phyloP scores from a whole-genome alignment of 805 yeast species.

The Ogataea saltuana region DNA sequence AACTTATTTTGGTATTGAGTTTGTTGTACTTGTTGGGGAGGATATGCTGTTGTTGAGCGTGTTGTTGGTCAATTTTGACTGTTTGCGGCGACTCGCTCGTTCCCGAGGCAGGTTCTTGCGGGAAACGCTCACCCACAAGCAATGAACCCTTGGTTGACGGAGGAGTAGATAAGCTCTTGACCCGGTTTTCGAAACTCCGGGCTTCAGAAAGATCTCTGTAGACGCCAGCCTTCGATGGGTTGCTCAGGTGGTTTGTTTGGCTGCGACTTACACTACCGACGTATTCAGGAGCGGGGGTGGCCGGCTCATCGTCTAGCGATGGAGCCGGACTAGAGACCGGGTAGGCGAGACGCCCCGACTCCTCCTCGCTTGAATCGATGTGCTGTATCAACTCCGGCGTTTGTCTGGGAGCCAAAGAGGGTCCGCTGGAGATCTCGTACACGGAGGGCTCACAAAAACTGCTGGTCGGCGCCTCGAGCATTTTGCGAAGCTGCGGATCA shows the following conservation, averaged over 20 bases:
- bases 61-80: no score
- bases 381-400: no score
- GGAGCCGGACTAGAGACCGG: slow-evolving; percentile 4
- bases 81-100: neutral
- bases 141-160: no score
- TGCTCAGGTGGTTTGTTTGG: no score
- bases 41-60: no score
- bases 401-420: neutral
- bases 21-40: slow-evolving; percentile 2
- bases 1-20: slow-evolving; percentile 4
- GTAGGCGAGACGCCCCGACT: neutral
- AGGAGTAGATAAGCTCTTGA: neutral
- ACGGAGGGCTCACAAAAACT: slow-evolving; percentile 1
- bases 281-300: slow-evolving; percentile 1
- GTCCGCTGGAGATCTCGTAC: slow-evolving; percentile 1
- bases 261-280: neutral
- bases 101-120: neutral
- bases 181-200: neutral
- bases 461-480: slow-evolving; percentile 6
- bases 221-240: neutral
- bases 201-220: neutral
- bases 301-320: neutral
- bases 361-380: neutral
- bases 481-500: neutral
- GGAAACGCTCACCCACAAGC: neutral